Evolutionary conservation across 768 basidiomycete species (phyloP), one percentile per base, ranked within the genome.

Genomic region (Boletus fagicola): DNA sequence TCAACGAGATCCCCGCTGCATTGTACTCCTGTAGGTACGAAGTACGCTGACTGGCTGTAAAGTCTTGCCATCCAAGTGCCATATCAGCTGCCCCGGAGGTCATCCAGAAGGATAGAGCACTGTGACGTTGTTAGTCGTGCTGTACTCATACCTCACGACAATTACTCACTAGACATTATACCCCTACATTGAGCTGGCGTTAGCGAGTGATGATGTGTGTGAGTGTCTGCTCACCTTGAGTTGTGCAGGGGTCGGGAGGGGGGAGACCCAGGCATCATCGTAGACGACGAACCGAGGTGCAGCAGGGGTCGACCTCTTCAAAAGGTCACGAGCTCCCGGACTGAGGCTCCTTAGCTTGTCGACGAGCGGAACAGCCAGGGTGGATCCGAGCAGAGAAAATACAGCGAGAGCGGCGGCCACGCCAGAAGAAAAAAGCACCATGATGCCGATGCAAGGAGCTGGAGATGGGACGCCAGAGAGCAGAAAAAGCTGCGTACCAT

Each of bases 261-360:
- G 78, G 42, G 68, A 67, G 9, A 79, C 76, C 56, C 69, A 83
- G 24, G 67, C 61, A 50, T 78, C 77, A 48, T 72, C 67, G 58
- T 78, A 78, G 16, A 68, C 64, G 7, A 76, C 45, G 31, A 75
- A 87, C 59, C 81, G 77, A 26, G 84, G 85, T 6, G 81, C 75
- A 30, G 77, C 74, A 0, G 78, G 76, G 5, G 43, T 35, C 0
- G 65, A 36, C 43, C 46, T 53, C 57, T 56, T 62, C 33, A 66
- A 22, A 9, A 68, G n/a, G 4, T 58, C 64, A 28, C 61, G 61
- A 26, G 67, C 68, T 5, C 26, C 44, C 1, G 58, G 65, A 46
- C 48, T 68, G 33, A 68, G 60, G 36, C 26, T 35, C 28, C 18
- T 51, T 18, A 68, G 47, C 51, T 53, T 70, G 15, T 65, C 54